These are phyloP conservation scores for Annulohypoxylon maeteangense DNA, from an alignment of 495 filamentous ascomycete genomes.

Conservation along the genomic window DNA sequence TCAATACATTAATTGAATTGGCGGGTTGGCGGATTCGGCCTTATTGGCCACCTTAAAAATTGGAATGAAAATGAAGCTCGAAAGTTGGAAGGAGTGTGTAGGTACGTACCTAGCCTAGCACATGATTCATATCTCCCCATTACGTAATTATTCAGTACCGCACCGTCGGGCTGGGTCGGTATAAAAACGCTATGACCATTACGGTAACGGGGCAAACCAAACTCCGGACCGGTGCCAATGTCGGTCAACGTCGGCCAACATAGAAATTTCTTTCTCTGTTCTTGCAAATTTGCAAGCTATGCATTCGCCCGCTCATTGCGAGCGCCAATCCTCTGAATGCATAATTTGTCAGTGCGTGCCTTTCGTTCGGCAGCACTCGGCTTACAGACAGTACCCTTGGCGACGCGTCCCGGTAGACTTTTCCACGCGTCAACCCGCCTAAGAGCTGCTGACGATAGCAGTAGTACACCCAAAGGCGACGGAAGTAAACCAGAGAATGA, in stretches of 20 bases:
- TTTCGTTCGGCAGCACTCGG: slow-evolving; percentile 51
- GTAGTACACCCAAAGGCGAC: slow-evolving; percentile 27
- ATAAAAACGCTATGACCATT: slow-evolving; percentile 36
- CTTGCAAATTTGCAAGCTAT: slow-evolving; percentile 34
- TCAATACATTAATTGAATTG: too few relatives aligned
- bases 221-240: slow-evolving; percentile 1
- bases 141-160: not conserved
- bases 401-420: slow-evolving; percentile 39
- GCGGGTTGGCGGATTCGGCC: too few relatives aligned
- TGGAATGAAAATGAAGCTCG: too few relatives aligned
- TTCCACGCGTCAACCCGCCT: slow-evolving; percentile 49
- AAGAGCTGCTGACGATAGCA: slow-evolving; percentile 45
- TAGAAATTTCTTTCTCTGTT: slow-evolving; percentile 19
- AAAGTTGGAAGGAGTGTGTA: too few relatives aligned
- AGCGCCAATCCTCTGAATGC: slow-evolving; percentile 57
- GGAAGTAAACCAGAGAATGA: slow-evolving; percentile 42
- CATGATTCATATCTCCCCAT: not conserved
- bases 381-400: slow-evolving; percentile 42
- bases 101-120: too few relatives aligned
- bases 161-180: not conserved
- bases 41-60: too few relatives aligned
- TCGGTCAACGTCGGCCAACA: slow-evolving; percentile 9
- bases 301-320: slow-evolving; percentile 45
- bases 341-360: slow-evolving; percentile 50
- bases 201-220: slow-evolving; percentile 14